phyloP scores from a whole-genome alignment of 257 asterid genomes.

The Coffea canephora region DNA sequence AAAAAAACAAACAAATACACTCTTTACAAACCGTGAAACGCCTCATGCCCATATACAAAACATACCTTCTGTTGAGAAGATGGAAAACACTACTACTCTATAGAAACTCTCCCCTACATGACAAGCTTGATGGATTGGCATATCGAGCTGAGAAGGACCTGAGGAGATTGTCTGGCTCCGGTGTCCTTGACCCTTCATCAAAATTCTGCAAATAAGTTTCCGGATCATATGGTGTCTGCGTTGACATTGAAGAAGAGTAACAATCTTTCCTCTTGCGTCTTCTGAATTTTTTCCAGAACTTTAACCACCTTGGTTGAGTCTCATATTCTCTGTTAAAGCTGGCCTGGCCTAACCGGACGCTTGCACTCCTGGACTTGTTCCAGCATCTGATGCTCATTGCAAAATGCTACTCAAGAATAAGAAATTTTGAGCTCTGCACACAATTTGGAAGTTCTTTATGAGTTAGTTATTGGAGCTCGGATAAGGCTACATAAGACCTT shows the following conservation, averaged over 20 bases:
- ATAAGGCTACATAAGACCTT: neutral
- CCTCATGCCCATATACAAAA: neutral
- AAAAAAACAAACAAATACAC: no score
- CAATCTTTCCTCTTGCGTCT: conserved; percentile 26
- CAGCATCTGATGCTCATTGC: conserved; percentile 24
- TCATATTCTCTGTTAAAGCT: conserved; percentile 19
- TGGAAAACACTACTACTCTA: neutral
- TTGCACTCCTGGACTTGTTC: conserved; percentile 51
- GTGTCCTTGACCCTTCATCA: conserved; percentile 43
- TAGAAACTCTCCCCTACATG: conserved; percentile 4
- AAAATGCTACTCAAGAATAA: no score
- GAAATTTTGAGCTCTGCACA: neutral
- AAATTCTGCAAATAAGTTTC: conserved; percentile 62
- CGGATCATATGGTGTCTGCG: conserved; percentile 44
- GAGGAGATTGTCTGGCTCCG: conserved; percentile 56
- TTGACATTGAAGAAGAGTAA: conserved; percentile 8
- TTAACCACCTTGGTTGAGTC: conserved; percentile 39
- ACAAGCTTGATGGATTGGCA: conserved; percentile 52
- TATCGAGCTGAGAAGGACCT: conserved; percentile 76
- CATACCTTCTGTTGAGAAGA: neutral
- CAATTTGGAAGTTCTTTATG: neutral
- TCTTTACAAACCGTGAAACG: neutral
- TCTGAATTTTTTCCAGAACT: conserved; percentile 50
- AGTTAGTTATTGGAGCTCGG: neutral
- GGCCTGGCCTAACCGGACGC: conserved; percentile 44